These are phyloP conservation scores for Syncephalastrum monosporum DNA, from an alignment of 371 early-diverging fungal species.

Conservation along the genomic window DNA sequence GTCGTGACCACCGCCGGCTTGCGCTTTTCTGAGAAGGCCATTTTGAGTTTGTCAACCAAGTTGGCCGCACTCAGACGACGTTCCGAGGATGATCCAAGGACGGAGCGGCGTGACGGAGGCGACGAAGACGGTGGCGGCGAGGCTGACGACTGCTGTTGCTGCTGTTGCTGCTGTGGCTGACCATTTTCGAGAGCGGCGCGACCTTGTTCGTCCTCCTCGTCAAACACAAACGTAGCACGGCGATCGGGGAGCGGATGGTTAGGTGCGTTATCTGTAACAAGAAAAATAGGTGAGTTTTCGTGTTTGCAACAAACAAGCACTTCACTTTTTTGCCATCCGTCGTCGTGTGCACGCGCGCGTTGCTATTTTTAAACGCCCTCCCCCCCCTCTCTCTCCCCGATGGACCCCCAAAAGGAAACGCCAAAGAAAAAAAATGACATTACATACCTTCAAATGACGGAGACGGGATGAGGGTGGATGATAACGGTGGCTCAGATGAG, in stretches of 20 bases:
- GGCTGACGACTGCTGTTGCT: background rate
- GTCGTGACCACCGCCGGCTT: background rate
- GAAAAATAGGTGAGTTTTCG: too few species aligned
- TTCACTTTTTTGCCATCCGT: too few species aligned
- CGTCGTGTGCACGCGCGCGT: too few species aligned
- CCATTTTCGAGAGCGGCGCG: background rate
- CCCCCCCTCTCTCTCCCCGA: too few species aligned
- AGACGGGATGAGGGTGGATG: too few species aligned
- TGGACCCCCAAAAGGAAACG: too few species aligned
- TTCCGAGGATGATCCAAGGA: constrained; percentile 7
- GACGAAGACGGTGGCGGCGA: constrained; percentile 1
- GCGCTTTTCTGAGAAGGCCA: constrained; percentile 33
- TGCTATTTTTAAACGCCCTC: too few species aligned
- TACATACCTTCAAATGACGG: too few species aligned
- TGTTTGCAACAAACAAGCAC: too few species aligned
- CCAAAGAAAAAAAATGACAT: too few species aligned
- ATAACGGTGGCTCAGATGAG: too few species aligned
- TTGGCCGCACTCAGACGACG: constrained; percentile 22
- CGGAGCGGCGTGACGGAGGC: constrained; percentile 1
- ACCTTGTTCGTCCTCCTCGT: constrained; percentile 6
- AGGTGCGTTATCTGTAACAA: too few species aligned
- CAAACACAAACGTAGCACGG: constrained; percentile 14
- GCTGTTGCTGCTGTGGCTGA: constrained; percentile 1
- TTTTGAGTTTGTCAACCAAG: constrained; percentile 38
- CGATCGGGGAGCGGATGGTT: background rate